Percentiles rank a stretch among this genome's conserved stretches.
phyloP scores from a whole-genome alignment of 768 basidiomycete genomes.

The Mycena olivaceomarginata region DNA sequence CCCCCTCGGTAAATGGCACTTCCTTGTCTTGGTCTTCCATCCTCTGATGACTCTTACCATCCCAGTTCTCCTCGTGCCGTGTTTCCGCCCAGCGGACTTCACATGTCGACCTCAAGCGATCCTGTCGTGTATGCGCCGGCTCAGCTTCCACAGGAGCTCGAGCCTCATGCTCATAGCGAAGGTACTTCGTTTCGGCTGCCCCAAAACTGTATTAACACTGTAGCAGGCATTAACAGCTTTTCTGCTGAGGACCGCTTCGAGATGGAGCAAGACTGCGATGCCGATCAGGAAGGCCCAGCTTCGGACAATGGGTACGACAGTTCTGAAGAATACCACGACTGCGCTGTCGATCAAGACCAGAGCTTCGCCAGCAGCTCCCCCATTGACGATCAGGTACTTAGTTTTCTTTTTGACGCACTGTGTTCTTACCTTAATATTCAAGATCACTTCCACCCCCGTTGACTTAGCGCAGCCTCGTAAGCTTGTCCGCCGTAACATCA shows the following conservation, averaged over 20 bases:
- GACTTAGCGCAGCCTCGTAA: not conserved
- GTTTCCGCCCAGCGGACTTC: no score
- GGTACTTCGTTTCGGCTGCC: not conserved
- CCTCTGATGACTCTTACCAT: no score
- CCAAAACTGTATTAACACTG: not conserved
- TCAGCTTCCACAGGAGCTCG: no score
- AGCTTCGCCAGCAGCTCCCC: no score
- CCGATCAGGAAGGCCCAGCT: not conserved
- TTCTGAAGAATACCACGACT: not conserved
- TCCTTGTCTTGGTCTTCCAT: no score
- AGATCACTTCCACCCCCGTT: conserved; percentile 1
- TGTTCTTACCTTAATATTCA: not conserved
- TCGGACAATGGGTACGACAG: not conserved
- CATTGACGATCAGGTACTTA: no score
- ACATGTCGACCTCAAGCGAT: no score
- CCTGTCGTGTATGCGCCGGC: no score
- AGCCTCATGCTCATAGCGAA: no score
- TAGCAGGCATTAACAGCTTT: not conserved
- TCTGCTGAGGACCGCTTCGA: not conserved
- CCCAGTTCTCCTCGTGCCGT: no score
- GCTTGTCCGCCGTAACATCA: not conserved
- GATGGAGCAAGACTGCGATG: conserved; percentile 8
- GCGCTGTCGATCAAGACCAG: not conserved
- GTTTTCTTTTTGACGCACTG: not conserved
- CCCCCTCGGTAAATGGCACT: no score